Evolutionary conservation across 352 stramenopile species (phyloP).

Genomic region (Globisporangium canariense): DNA sequence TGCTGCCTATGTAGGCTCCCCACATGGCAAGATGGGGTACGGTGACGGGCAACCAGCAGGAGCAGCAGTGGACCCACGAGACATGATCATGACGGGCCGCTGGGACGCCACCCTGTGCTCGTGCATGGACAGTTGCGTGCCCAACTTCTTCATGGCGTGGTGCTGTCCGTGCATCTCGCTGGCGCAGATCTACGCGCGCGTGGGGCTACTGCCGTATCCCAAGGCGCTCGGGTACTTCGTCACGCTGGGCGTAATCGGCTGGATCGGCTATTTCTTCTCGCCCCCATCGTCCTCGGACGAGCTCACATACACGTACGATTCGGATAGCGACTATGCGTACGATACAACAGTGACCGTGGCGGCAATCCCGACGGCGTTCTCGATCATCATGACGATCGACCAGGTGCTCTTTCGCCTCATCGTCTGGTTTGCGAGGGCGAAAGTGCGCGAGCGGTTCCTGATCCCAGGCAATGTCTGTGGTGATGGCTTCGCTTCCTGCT

Average conservation of each 20-base stretch:
- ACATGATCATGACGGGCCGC: neutral
- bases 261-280: neutral
- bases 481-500: conserved; percentile 15
- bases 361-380: neutral
- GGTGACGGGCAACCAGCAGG: neutral
- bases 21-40: neutral
- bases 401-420: conserved; percentile 3
- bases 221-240: neutral
- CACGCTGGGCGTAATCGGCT: neutral
- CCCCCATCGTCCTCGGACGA: neutral
- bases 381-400: neutral
- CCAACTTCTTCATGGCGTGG: conserved; percentile 29
- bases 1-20: neutral
- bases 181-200: conserved; percentile 21
- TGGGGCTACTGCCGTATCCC: neutral
- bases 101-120: conserved; percentile 23
- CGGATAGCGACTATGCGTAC: no score
- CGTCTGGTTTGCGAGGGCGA: neutral
- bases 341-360: neutral
- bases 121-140: conserved; percentile 24
- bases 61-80: neutral
- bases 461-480: conserved; percentile 15
- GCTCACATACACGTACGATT: neutral
- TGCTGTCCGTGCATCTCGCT: conserved; percentile 30
- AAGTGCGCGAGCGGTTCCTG: conserved; percentile 12